Base-by-base conservation (phyloP, 352 stramenopile species). In the Thalassiosira livingstoniorum region DNA sequence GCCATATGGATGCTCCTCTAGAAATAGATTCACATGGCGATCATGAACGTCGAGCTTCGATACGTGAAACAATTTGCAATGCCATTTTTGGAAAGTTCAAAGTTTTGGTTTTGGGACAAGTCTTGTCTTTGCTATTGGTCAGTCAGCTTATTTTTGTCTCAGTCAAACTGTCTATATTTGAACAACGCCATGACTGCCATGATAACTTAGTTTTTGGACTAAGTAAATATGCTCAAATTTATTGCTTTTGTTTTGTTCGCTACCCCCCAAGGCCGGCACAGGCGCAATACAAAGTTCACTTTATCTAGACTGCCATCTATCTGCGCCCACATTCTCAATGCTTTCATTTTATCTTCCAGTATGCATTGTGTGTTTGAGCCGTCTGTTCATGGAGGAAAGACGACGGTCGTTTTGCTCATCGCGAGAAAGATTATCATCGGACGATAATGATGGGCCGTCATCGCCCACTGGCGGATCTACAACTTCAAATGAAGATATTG, bases 291-390 rank as follows among this genome's bases (percentile, higher is more conserved):
- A 91, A 80, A 86, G 85, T 11, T 85, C 77, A 29, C 63, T 94
- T 35, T 60, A 90, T 42, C 68, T 92, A 7, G 63, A 90, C 25
- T 94, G 90, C 57, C 21, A 85, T 35, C 67, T 92, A 54, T 92
- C 86, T 21, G 87, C 83, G 13, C 90, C 90, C 4, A 87, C 82
- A 42, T 92, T 92, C 79, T 87, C 79, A 18, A 87, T 88, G 62
- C 43, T 77, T 32, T 80, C 83, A 7, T 83, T 90, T 21, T 93
- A 90, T 57, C 67, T 89, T 55, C 62, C 83, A n/a, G 34, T 94
- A 21, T 70, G 65, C 34, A 55, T 86, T 29, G 66, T 82, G 31
- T 77, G 66, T 37, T 23, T 75, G 43, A 32, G 21, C 39, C 29
- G 34, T 29, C 68, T 83, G 58, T 18, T 73, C 37, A 61, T 43